Evolutionary conservation across 345 rosid species (phyloP), one percentile per base, ranked within the genome.

Genomic region (Camelina laxa): DNA sequence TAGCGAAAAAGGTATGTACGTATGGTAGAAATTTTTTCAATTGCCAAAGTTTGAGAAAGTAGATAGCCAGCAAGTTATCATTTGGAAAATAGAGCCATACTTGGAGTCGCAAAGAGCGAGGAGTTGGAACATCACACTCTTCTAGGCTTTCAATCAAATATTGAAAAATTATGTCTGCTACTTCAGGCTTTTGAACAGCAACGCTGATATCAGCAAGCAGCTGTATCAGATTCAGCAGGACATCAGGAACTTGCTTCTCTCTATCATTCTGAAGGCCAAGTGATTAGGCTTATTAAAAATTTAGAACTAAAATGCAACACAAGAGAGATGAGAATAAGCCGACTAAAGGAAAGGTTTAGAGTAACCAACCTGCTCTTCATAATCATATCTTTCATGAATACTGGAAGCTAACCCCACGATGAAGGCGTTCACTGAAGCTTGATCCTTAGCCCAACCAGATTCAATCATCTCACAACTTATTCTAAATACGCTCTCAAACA

Each of bases 71-170:
- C 14, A 42, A 42, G 47, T 42, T 13, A 42, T 42, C 47, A 42
- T 2, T 42, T 42, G n/a, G n/a, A 42, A 42, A 4, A 13, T 14
- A 6, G 47, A 42, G 6, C n/a, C 87, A 58, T 90, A 90, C 98
- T 59, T 89, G 84, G 69, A 85, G 82, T 78, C 87, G 85, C 76
- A 92, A 78, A 79, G 85, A 78, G 78, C 83, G 75, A 70, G 96
- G 90, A 81, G 84, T 61, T 71, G 87, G 81, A 82, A 91, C 88
- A 77, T 90, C 96, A 50, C 88, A 89, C 82, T 89, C 97, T 81
- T 93, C 96, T 60, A 91, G 84, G 80, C 82, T 88, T 86, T 90
- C 98, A 75, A 90, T 80, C 75, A 88, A 90, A 74, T 84, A 86
- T 1, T 93, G 95, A 78, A 88, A 80, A 66, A 90, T 84, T 92